Evolutionary conservation across 108 stramenopile species (phyloP), one percentile per base, ranked within the genome.

Genomic region (Discostella stelligeroides): DNA sequence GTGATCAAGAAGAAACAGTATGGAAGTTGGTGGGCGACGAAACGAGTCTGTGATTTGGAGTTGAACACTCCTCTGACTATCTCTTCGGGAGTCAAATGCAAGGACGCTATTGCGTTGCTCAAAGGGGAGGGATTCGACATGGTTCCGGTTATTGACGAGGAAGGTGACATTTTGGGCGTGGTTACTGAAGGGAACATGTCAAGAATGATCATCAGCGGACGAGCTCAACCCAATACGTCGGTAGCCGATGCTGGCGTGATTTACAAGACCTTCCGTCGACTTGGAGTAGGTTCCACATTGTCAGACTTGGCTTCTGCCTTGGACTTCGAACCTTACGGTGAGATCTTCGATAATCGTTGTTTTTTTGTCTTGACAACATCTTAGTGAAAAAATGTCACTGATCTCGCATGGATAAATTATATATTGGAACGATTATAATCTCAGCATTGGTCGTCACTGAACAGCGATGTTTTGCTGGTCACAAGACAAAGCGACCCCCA

Each of bases 141-240:
- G 94, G 91, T 98, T 3, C 97, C 97, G 1, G 97, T 98, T 2
- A 77, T 94, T 41, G 79, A 79, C 47, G 82, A 78, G 15, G 88
- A 90, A 7, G 90, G 87, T 20, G 72, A 79, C 40, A 82, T 98
- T n/a, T 48, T 92, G 68, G 97, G 97, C 14, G 95, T 98, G 11
- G 95, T 98, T 0, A 98, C 97, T 15, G 94, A 92, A 63, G 76
- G 76, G 4, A 98, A 98, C 79, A 88, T 98, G 80, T 89, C 86
- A 18, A 85, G 74, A 3, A 66, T 51, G 66, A 69, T 98, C 17
- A 69, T 95, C 39, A 69, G 77, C 27, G 88, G 90, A 37, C 76
- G 89, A 53, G 85, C 87, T 11, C 63, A 75, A 46, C 87, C 90
- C 15, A 84, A 92, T 61, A 70, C 86, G 30, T 72, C 80, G 14